These are phyloP conservation scores for Croton setiger DNA, from an alignment of 441 rosid genomes.

Conservation along the genomic window DNA sequence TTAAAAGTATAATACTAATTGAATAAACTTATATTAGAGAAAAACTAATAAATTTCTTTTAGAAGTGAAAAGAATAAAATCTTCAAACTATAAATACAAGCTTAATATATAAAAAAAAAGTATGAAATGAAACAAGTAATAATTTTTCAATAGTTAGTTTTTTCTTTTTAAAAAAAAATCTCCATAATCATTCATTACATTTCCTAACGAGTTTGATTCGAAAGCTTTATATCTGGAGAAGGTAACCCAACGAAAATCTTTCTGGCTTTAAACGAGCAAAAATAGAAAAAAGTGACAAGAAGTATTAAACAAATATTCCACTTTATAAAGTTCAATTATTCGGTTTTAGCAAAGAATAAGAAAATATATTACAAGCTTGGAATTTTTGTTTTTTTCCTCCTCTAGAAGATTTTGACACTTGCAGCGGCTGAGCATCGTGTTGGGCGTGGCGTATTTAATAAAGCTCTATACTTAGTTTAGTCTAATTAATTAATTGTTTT, in stretches of 20 bases:
- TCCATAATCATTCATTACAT: too few species aligned
- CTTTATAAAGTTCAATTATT: not conserved
- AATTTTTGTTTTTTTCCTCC: not conserved
- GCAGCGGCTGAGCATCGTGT: not conserved
- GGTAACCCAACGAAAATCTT: too few species aligned
- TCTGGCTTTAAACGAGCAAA: not conserved
- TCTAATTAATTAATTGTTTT: not conserved
- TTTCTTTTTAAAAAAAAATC: too few species aligned
- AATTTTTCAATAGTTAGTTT: too few species aligned
- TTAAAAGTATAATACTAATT: too few species aligned
- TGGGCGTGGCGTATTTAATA: not conserved
- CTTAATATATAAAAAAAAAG: too few species aligned
- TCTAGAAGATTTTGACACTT: slow-evolving; percentile 18
- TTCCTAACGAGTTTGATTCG: not conserved
- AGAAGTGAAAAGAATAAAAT: too few species aligned
- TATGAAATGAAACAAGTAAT: too few species aligned
- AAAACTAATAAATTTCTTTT: too few species aligned
- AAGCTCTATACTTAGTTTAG: not conserved
- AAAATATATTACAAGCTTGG: not conserved
- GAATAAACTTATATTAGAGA: too few species aligned
- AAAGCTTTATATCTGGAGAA: too few species aligned
- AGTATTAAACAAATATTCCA: not conserved
- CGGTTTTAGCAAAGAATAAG: not conserved
- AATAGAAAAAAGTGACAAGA: not conserved
- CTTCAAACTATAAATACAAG: too few species aligned